Conservation (phyloP, 441 rosid species). For the Adansonia madagascariensis region DNA sequence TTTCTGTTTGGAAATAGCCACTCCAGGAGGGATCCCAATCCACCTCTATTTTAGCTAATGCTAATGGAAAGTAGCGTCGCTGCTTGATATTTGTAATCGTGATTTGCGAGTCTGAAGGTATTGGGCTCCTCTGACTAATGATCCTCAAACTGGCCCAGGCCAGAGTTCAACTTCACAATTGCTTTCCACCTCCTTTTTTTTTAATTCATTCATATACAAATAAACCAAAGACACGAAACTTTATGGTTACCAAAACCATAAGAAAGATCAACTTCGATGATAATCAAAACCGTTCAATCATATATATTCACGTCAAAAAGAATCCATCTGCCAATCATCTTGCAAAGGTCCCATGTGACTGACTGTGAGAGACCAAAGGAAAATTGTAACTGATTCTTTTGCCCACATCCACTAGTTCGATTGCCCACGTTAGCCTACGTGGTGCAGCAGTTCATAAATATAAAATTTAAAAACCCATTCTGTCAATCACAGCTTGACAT, state of each 20-base stretch:
- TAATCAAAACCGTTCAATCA: not conserved
- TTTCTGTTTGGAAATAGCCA: no score
- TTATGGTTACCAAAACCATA: not conserved
- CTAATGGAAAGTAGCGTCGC: no score
- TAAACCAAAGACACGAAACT: not conserved
- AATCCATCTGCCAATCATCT: not conserved
- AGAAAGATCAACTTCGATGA: not conserved
- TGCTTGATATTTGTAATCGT: no score
- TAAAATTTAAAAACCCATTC: not conserved
- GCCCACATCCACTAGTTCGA: not conserved
- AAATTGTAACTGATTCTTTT: not conserved
- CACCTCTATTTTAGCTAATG: no score
- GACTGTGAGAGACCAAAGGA: not conserved
- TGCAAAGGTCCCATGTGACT: not conserved
- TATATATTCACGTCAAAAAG: not conserved
- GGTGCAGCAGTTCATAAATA: not conserved
- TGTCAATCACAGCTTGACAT: conserved; percentile 13
- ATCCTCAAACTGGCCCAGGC: not conserved
- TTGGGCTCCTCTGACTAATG: not conserved
- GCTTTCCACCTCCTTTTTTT: not conserved
- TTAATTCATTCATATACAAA: not conserved
- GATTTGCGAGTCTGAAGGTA: no score
- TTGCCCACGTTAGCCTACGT: conserved; percentile 19
- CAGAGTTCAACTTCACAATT: not conserved
- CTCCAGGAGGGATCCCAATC: no score